These are phyloP conservation scores for Cephalotrichum gorgonifer DNA, from an alignment of 2,329 filamentous ascomycete species.

Conservation along the genomic window DNA sequence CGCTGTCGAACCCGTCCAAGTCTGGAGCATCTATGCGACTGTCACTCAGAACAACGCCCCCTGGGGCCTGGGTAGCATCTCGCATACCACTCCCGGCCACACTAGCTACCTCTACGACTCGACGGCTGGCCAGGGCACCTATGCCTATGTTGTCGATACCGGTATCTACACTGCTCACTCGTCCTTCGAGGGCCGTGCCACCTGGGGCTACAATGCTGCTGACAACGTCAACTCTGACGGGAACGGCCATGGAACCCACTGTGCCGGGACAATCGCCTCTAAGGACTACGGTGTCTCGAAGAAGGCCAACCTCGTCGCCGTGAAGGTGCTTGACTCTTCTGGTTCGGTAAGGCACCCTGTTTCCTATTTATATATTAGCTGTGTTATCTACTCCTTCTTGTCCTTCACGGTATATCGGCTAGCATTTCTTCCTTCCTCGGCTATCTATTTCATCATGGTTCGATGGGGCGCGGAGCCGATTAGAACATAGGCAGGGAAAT, in stretches of 20 bases:
- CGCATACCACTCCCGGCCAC: conserved; percentile 15
- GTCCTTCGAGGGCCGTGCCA: conserved; percentile 14
- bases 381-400: not conserved
- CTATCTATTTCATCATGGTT: too few species aligned
- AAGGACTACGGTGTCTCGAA: conserved; percentile 52
- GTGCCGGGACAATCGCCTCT: conserved; percentile 24
- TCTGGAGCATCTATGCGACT: conserved; percentile 7
- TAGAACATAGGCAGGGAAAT: too few species aligned
- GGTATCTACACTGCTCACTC: conserved; percentile 13
- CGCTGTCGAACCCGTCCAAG: conserved; percentile 13
- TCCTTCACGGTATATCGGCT: not conserved
- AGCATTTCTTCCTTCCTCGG: not conserved
- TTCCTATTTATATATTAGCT: too few species aligned
- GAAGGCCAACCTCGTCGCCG: conserved; percentile 92
- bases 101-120: conserved; percentile 14
- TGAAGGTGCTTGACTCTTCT: conserved; percentile 97
- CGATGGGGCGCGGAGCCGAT: too few species aligned
- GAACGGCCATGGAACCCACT: conserved; percentile 32
- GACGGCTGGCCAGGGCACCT: conserved; percentile 12
- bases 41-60: conserved; percentile 16
- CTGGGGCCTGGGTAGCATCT: conserved; percentile 23
- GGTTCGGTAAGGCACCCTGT: conserved; percentile 53
- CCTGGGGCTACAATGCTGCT: conserved; percentile 14
- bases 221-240: conserved; percentile 16
- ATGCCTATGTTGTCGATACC: conserved; percentile 15